A percentile compares a stretch with the other conserved stretches of the same genome.
Conservation (phyloP, 768 basidiomycete genomes). For the Hirschioporus abietinus region DNA sequence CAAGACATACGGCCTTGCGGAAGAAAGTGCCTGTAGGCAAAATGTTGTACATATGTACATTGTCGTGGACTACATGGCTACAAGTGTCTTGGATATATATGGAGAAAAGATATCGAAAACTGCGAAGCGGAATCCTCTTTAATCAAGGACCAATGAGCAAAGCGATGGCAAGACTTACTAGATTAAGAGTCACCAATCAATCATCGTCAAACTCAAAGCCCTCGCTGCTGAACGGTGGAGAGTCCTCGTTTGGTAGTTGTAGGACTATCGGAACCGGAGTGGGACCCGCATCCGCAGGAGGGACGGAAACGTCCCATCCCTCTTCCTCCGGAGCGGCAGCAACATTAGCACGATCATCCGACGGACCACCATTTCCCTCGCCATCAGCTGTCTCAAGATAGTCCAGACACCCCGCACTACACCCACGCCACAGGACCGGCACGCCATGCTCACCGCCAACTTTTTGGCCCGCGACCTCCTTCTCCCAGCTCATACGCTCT, state of each 20-base stretch:
- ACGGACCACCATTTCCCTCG: neutral
- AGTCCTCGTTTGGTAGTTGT: neutral
- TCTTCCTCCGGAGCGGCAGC: neutral
- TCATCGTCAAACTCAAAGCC: slow-evolving; percentile 5
- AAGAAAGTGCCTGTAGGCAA: neutral
- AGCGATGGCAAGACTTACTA: neutral
- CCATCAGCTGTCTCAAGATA: slow-evolving; percentile 37
- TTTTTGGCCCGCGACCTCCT: slow-evolving; percentile 41
- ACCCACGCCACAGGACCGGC: slow-evolving; percentile 66
- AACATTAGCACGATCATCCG: neutral
- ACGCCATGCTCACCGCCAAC: slow-evolving; percentile 41
- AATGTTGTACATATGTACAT: neutral
- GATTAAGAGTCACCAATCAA: neutral
- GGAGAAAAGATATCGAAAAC: neutral
- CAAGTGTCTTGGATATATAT: neutral
- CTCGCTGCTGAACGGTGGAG: slow-evolving; percentile 1
- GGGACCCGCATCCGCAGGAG: neutral
- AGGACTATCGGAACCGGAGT: neutral
- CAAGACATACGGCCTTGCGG: neutral
- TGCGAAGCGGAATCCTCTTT: neutral
- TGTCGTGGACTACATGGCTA: neutral
- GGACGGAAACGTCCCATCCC: neutral
- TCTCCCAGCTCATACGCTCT: slow-evolving; percentile 64
- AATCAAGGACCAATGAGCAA: neutral
- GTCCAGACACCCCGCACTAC: slow-evolving; percentile 53